phyloP scores from a whole-genome alignment of 2,329 filamentous ascomycete genomes.

The Exophiala alcalophila region DNA sequence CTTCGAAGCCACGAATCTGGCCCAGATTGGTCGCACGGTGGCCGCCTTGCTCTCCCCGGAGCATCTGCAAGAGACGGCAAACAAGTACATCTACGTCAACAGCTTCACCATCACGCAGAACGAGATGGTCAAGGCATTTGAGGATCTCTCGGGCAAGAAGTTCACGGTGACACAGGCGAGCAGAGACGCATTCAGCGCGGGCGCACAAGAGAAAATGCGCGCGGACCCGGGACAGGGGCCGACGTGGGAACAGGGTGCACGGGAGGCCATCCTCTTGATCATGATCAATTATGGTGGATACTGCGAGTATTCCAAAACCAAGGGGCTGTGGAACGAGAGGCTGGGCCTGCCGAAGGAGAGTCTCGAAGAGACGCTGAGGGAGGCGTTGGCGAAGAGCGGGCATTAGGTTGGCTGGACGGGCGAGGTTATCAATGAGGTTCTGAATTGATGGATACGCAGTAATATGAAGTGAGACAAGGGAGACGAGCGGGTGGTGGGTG shows the following conservation, averaged over 20 bases:
- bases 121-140: slow-evolving; percentile 53
- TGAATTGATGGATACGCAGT: too few species aligned
- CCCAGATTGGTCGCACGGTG: slow-evolving; percentile 24
- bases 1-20: slow-evolving; percentile 27
- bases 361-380: slow-evolving; percentile 10
- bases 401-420: too few species aligned
- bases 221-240: slow-evolving; percentile 8
- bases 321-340: slow-evolving; percentile 12
- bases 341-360: slow-evolving; percentile 16
- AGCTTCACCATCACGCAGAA: slow-evolving; percentile 59
- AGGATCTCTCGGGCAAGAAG: slow-evolving; percentile 52
- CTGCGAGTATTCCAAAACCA: slow-evolving; percentile 13
- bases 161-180: slow-evolving; percentile 50
- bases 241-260: neutral
- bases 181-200: slow-evolving; percentile 10
- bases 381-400: slow-evolving; percentile 3
- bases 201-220: slow-evolving; percentile 10
- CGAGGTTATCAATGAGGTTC: too few species aligned
- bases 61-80: slow-evolving; percentile 52
- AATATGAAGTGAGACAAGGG: too few species aligned
- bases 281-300: slow-evolving; percentile 16
- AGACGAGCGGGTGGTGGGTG: too few species aligned
- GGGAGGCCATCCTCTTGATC: slow-evolving; percentile 10
- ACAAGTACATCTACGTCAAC: slow-evolving; percentile 57
- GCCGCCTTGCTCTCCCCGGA: slow-evolving; percentile 45